Base-by-base conservation (phyloP, 805 yeast species). In the Naumovozyma dairenensis region DNA sequence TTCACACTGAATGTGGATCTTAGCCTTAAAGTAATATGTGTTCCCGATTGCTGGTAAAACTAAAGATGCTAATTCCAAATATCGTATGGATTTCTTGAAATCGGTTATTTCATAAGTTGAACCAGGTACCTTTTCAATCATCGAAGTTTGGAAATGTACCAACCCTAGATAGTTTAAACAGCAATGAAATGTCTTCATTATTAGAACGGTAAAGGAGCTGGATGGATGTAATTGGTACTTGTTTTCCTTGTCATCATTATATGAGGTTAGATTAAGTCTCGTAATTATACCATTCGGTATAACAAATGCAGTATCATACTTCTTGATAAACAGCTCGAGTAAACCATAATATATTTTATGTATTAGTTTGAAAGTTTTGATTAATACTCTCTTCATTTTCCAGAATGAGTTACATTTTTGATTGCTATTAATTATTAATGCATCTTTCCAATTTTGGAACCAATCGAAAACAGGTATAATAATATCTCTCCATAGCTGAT, bases 331-430 rank as follows among this genome's bases (percentile, higher is more conserved):
- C 2, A 17, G 26, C 32, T 48, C 52, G 28, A 75, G 45, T 13
- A 77, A 34, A 5, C 43, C 55, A 19, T 48, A 51, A 49, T 76
- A 78, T 45, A 76, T 77, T 13, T 59, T 62, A 33, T 60, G 59
- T 3, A 69, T 63, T 21, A 65, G 62, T 37, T 70, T 67, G 31
- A 66, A 58, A 33, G 67, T 66, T 44, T 73, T 77, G 14, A 60
- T 57, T 45, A 71, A 70, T 34, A 56, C 61, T 16, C 66, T 73
- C 43, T 71, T 67, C 26, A 75, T 40, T 42, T 72, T 77, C 37
- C 82, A 55, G 34, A 71, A 50, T 46, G 77, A 82, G 2, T 78
- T 80, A 4, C 66, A 59, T 41, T 53, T 35, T n/a, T n/a, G n/a
- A n/a, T n/a, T n/a, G n/a, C n/a, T n/a, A n/a, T n/a, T n/a, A n/a